Percentiles rank a stretch among this genome's conserved stretches.
phyloP scores from a whole-genome alignment of 2,329 filamentous ascomycete species.

The Neonectria magnoliae region DNA sequence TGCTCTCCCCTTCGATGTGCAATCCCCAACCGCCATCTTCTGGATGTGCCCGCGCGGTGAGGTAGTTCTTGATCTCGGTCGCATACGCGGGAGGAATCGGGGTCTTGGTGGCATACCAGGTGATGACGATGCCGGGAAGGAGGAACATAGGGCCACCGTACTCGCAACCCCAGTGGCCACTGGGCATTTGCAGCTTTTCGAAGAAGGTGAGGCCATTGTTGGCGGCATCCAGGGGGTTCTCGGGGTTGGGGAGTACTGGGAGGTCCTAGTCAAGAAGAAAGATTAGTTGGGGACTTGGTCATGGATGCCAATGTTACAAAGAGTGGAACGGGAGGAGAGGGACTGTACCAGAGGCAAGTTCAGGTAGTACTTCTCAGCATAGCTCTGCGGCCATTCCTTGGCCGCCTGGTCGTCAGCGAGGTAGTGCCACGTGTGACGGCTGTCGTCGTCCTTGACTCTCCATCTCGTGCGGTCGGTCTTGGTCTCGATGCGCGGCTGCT shows the following conservation, averaged over 20 bases:
- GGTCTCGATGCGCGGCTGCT: constrained; percentile 59
- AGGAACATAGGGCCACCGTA: constrained; percentile 99
- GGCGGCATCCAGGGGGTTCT: constrained; percentile 79
- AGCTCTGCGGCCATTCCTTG: constrained; percentile 83
- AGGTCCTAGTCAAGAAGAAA: constrained; percentile 65
- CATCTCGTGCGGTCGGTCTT: constrained; percentile 85
- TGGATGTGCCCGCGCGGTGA: constrained; percentile 84
- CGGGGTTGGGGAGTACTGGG: constrained; percentile 75
- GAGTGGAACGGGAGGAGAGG: background rate
- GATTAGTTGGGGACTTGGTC: background rate
- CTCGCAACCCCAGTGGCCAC: constrained; percentile 96
- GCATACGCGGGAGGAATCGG: constrained; percentile 82
- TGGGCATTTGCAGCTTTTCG: constrained; percentile 85
- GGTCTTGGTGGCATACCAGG: constrained; percentile 90
- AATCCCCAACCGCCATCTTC: constrained; percentile 97
- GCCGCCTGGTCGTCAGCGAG: constrained; percentile 76
- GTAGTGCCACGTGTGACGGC: constrained; percentile 95
- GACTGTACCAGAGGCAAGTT: constrained; percentile 77
- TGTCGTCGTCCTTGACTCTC: constrained; percentile 84
- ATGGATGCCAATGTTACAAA: background rate
- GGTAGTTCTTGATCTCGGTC: constrained; percentile 91
- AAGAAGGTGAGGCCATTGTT: constrained; percentile 89
- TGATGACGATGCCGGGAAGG: constrained; percentile 83
- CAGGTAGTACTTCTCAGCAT: constrained; percentile 89
- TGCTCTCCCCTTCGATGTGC: constrained; percentile 93